Evolutionary conservation across 768 basidiomycete species (phyloP).

Genomic region (Lactifluus echinatus): DNA sequence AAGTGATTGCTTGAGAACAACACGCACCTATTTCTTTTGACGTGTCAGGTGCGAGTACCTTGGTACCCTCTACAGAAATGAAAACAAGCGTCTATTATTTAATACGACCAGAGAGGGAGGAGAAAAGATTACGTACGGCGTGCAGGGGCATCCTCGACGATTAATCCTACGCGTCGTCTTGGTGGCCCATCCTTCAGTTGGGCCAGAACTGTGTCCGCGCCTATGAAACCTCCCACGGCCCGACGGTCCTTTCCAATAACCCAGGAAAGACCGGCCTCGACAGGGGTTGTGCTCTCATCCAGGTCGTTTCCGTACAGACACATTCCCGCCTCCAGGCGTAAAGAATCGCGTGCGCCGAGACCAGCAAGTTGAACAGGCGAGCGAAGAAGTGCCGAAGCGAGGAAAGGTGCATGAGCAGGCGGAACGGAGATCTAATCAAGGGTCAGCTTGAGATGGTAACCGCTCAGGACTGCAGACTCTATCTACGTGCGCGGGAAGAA

Average conservation of each 20-base stretch:
- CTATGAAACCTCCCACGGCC: slow-evolving; percentile 66
- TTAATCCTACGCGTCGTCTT: slow-evolving; percentile 70
- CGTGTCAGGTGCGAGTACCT: slow-evolving; percentile 51
- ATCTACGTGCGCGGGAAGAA: not conserved
- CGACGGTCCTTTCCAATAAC: slow-evolving; percentile 86
- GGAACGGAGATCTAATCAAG: slow-evolving; percentile 74
- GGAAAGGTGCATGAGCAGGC: slow-evolving; percentile 60
- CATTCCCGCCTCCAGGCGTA: slow-evolving; percentile 95
- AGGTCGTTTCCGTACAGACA: slow-evolving; percentile 94
- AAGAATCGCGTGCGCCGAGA: slow-evolving; percentile 84
- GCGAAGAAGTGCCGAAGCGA: slow-evolving; percentile 54
- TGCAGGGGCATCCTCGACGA: slow-evolving; percentile 80
- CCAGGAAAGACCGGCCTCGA: slow-evolving; percentile 91
- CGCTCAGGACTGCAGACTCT: not conserved
- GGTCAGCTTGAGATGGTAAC: not conserved
- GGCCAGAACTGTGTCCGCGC: slow-evolving; percentile 59
- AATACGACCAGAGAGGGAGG: not conserved
- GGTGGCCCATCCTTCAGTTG: slow-evolving; percentile 77
- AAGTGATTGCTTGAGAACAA: not conserved
- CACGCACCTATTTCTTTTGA: slow-evolving; percentile 53
- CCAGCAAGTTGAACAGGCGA: slow-evolving; percentile 76
- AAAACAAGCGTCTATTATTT: slow-evolving; percentile 1
- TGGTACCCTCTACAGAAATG: slow-evolving; percentile 57
- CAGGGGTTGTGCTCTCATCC: slow-evolving; percentile 75
- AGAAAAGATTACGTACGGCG: slow-evolving; percentile 44